Percentiles rank a stretch among this genome's conserved stretches.
These are phyloP conservation scores for Blastobotrys parvus DNA, from an alignment of 805 yeast genomes.

Conservation along the genomic window DNA sequence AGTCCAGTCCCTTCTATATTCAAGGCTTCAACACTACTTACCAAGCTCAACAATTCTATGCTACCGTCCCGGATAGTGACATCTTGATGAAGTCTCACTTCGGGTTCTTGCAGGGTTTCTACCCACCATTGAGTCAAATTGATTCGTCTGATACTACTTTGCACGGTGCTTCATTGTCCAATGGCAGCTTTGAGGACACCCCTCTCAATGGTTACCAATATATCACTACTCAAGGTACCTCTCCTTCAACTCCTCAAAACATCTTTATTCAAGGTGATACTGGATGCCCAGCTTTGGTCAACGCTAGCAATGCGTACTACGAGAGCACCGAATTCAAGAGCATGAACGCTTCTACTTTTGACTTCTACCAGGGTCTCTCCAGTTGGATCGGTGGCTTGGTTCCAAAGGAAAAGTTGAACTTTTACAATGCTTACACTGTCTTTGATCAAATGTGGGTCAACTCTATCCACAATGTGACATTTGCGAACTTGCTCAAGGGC, in stretches of 20 bases:
- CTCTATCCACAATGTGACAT: constrained; percentile 35
- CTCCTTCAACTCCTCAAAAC: constrained; percentile 29
- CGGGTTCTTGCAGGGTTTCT: constrained; percentile 41
- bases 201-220: constrained; percentile 42
- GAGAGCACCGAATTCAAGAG: constrained; percentile 26
- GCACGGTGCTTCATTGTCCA: constrained; percentile 28
- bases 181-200: constrained; percentile 33
- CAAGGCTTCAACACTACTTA: constrained; percentile 25
- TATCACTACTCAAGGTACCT: constrained; percentile 33
- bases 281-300: constrained; percentile 33
- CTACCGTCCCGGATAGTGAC: constrained; percentile 30
- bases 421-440: constrained; percentile 33
- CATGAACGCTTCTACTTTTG: constrained; percentile 31
- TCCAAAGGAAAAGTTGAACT: constrained; percentile 28
- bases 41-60: constrained; percentile 31
- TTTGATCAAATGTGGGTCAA: constrained; percentile 36
- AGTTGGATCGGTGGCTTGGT: constrained; percentile 19
- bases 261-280: constrained; percentile 38
- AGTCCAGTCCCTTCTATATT: constrained; percentile 20
- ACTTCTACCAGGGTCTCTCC: constrained; percentile 33
- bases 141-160: constrained; percentile 17
- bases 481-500: constrained; percentile 28
- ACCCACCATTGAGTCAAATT: constrained; percentile 34
- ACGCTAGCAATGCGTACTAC: constrained; percentile 28
- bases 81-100: constrained; percentile 36